Base-by-base conservation (phyloP, 1,284 basidiomycete genomes). In the Fereydounia khargensis region DNA sequence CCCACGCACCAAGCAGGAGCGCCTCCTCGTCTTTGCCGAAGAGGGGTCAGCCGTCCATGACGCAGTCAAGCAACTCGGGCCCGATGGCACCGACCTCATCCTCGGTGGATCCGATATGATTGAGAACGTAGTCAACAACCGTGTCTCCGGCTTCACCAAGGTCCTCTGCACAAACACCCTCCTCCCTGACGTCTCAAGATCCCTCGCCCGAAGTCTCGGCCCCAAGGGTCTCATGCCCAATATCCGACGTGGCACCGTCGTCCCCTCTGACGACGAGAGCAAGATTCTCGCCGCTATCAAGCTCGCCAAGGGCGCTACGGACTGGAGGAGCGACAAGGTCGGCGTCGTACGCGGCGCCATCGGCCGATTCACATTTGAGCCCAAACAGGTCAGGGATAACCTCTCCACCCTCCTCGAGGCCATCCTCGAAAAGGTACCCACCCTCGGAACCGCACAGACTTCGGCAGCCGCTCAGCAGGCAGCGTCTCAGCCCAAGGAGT, bases 161-260 rank as follows among this genome's bases (percentile, higher is more conserved):
- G 86, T 91, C 60, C 81, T 98, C 19, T 87, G 86, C 41, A 91
- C 89, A 0, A 84, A 88, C 4, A 81, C 83, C 14, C 82, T 96
- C 67, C 83, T 95, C 47, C 83, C 85, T 21, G 78, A 83, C 24
- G 88, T 97, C 52, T 60, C 62, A 34, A 42, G 58, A 35, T 83
- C 83, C 64, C 81, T 97, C 6, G 92, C 91, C 24, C 85, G 92
- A 62, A 84, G 89, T 50, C 82, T 98, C 20, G 95, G 94, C 71
- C 92, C 91, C 32, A 85, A 89, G 52, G 92, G 92, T 54, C 78
- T 98, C 42, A 97, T 98, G 91, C 94, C 94, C 13, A 89, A 88
- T 7, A 87, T 87, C 54, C 86, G 92, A 77, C 83, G 94, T 59
- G 94, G 94, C 3, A 95, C 92, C 0, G 94, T 97, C 7, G 70